These are phyloP conservation scores for Conticribra weissflogii DNA, from an alignment of 108 stramenopile genomes.

Conservation along the genomic window DNA sequence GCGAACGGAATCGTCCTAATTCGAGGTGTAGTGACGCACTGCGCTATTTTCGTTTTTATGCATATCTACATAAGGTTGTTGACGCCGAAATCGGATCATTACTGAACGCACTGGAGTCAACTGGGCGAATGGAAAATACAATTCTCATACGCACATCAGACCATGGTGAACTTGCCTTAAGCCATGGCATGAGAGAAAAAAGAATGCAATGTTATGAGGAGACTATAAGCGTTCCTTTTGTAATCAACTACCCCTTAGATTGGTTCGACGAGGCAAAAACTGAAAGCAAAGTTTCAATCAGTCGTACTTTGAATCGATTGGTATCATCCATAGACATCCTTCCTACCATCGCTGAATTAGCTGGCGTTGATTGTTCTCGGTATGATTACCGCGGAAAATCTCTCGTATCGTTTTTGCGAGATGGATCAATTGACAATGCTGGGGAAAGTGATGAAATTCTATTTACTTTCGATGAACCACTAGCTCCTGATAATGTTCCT, in stretches of 20 bases:
- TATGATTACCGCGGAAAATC: constrained; percentile 34
- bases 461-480: constrained; percentile 57
- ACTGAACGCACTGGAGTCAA: constrained; percentile 46
- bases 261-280: constrained; percentile 50
- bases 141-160: constrained; percentile 62
- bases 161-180: constrained; percentile 57
- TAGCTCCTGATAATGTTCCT: constrained; percentile 48
- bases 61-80: constrained; percentile 45
- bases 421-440: background rate
- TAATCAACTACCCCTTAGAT: constrained; percentile 56
- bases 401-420: constrained; percentile 25
- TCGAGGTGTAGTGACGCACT: constrained; percentile 32
- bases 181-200: constrained; percentile 64
- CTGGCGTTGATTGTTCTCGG: constrained; percentile 21
- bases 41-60: constrained; percentile 65
- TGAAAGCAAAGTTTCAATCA: no score
- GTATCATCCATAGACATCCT: constrained; percentile 44
- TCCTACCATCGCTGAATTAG: constrained; percentile 39
- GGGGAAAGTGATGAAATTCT: constrained; percentile 17
- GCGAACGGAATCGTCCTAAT: background rate
- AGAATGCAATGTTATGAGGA: constrained; percentile 62
- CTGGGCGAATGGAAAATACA: constrained; percentile 52
- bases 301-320: no score
- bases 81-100: constrained; percentile 56
- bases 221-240: constrained; percentile 56